phyloP scores from a whole-genome alignment of 2,329 filamentous ascomycete species.

The Botrytis medusae region DNA sequence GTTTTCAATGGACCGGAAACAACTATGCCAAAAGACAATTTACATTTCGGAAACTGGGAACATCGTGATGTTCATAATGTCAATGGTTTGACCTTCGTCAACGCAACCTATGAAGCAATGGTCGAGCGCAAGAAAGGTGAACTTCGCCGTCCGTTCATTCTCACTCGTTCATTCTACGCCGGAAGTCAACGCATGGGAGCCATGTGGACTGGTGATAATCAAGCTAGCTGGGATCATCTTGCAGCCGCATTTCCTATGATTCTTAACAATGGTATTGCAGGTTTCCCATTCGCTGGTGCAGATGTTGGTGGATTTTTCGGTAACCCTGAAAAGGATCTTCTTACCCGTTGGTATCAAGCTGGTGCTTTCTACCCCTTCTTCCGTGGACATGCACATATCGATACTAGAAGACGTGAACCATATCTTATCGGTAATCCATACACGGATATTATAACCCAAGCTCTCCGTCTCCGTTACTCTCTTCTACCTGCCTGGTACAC shows the following conservation, averaged over 20 bases:
- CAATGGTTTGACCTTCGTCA: constrained; percentile 92
- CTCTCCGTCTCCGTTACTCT: constrained; percentile 83
- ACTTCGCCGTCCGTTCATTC: constrained; percentile 80
- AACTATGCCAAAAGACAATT: constrained; percentile 98
- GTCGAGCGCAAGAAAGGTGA: constrained; percentile 84
- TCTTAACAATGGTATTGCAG: constrained; percentile 85
- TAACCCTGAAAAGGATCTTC: constrained; percentile 88
- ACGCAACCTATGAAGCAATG: constrained; percentile 86
- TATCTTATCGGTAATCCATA: constrained; percentile 86
- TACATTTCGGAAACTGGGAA: constrained; percentile 90
- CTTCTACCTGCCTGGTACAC: constrained; percentile 95
- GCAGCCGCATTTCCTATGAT: constrained; percentile 92
- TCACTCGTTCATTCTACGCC: constrained; percentile 89
- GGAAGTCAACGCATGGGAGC: constrained; percentile 87
- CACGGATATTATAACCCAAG: constrained; percentile 80
- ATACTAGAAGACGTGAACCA: constrained; percentile 89
- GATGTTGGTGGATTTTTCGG: constrained; percentile 98
- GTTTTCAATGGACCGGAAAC: constrained; percentile 98
- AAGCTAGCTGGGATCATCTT: constrained; percentile 88
- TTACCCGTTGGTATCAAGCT: constrained; percentile 94
- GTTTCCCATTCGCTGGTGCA: constrained; percentile 90
- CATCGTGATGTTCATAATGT: constrained; percentile 96
- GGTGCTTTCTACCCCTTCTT: constrained; percentile 98
- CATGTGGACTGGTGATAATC: constrained; percentile 99
- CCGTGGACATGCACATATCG: constrained; percentile 95